Percentiles rank a stretch among this genome's conserved stretches.
phyloP scores from a whole-genome alignment of 805 yeast genomes.

The Ascoidea rubescens region DNA sequence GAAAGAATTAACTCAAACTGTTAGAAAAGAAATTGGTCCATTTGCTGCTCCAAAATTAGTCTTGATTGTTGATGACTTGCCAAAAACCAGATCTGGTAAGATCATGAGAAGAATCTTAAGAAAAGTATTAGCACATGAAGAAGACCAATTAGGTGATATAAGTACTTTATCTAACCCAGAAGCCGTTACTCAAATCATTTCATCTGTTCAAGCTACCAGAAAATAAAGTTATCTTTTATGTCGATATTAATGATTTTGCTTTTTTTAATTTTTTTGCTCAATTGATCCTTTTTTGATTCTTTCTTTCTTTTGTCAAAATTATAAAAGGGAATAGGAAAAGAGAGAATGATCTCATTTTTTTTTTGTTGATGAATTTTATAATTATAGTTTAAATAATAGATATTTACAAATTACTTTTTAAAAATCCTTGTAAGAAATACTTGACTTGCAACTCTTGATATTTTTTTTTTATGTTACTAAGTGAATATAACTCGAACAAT shows the following conservation, averaged over 20 bases:
- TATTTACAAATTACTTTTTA: background rate
- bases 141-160: conserved; percentile 69
- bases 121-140: conserved; percentile 58
- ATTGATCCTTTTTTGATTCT: background rate
- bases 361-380: background rate
- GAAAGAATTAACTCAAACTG: conserved; percentile 50
- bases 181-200: conserved; percentile 25
- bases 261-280: background rate
- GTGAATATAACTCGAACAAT: too few relatives aligned
- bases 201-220: background rate
- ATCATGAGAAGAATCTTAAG: conserved; percentile 77
- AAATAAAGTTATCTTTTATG: background rate
- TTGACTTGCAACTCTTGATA: too few relatives aligned
- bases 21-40: conserved; percentile 69
- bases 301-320: too few relatives aligned
- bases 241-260: background rate
- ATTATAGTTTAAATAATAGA: too few relatives aligned
- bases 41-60: conserved; percentile 73
- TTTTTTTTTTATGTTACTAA: too few relatives aligned
- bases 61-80: conserved; percentile 58
- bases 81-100: conserved; percentile 76
- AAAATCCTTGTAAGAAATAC: too few relatives aligned
- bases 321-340: too few relatives aligned
- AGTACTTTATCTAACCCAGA: conserved; percentile 65
- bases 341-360: too few relatives aligned